Conservation (phyloP, 2,329 filamentous ascomycete species). For the Penicillium hesseltinei region DNA sequence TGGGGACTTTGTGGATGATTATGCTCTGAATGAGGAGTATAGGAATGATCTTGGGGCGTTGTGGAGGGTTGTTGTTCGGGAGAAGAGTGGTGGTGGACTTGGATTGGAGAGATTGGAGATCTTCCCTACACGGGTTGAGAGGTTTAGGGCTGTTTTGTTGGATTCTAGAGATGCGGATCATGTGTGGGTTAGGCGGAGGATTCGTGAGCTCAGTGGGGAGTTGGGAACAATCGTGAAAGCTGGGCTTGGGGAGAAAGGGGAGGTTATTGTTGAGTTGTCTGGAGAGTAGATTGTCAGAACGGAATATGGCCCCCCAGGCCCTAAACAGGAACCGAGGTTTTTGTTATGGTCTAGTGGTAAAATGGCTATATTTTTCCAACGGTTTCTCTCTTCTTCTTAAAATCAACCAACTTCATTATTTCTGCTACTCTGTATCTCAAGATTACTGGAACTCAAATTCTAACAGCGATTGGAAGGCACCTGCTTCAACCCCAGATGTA, state of each 20-base stretch:
- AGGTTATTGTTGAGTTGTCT: background rate
- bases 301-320: too few relatives aligned
- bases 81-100: slow-evolving; percentile 12
- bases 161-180: slow-evolving; percentile 28
- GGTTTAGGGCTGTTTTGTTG: slow-evolving; percentile 35
- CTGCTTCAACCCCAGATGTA: background rate
- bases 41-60: slow-evolving; percentile 43
- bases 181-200: slow-evolving; percentile 23
- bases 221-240: background rate
- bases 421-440: too few relatives aligned
- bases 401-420: too few relatives aligned
- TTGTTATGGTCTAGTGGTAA: too few relatives aligned
- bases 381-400: too few relatives aligned
- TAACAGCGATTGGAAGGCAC: background rate
- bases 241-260: background rate
- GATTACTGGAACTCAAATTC: background rate
- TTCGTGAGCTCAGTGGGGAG: background rate
- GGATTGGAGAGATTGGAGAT: slow-evolving; percentile 31
- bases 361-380: too few relatives aligned
- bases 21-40: slow-evolving; percentile 34
- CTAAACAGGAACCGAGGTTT: too few relatives aligned
- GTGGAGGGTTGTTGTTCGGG: slow-evolving; percentile 37
- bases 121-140: slow-evolving; percentile 36
- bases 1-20: slow-evolving; percentile 47
- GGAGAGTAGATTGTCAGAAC: background rate